Percentiles rank a stretch among this genome's conserved stretches.
Evolutionary conservation across 371 early-diverging fungal genomes (phyloP).

Genomic region (Mucor indicus): DNA sequence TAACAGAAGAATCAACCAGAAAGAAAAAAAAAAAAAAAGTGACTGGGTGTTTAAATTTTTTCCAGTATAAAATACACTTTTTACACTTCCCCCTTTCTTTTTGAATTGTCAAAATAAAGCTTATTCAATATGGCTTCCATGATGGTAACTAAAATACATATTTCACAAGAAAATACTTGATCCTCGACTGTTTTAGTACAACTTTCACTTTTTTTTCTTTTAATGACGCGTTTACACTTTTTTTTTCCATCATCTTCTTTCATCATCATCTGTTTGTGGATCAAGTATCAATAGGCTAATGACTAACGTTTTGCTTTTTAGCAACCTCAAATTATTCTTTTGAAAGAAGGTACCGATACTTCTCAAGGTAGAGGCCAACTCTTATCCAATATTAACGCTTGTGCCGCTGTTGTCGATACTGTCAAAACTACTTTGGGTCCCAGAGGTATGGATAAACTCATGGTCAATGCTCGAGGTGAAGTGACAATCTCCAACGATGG

Average conservation of each 20-base stretch:
- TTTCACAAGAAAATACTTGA: too few relatives aligned
- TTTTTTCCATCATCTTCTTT: background rate
- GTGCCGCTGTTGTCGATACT: constrained; percentile 93
- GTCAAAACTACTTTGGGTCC: constrained; percentile 99
- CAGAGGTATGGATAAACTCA: constrained; percentile 99
- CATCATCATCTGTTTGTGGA: too few relatives aligned
- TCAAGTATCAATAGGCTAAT: background rate
- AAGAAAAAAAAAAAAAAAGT: too few relatives aligned
- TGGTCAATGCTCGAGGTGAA: constrained; percentile 90
- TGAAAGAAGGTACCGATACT: constrained; percentile 98
- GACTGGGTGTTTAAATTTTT: too few relatives aligned
- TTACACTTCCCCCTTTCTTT: background rate
- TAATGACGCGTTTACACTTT: background rate
- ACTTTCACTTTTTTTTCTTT: too few relatives aligned
- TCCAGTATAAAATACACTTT: too few relatives aligned
- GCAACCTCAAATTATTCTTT: constrained; percentile 98
- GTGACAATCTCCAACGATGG: constrained; percentile 99
- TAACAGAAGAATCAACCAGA: background rate
- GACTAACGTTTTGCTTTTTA: constrained; percentile 18
- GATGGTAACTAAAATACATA: background rate
- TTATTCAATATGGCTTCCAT: background rate
- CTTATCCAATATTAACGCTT: constrained; percentile 97
- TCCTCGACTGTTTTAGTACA: too few relatives aligned
- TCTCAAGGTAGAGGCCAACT: constrained; percentile 99
- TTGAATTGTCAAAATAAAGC: too few relatives aligned